Conservation (phyloP, 1,139 yeast species). For the Scheffersomyces lignicola region DNA sequence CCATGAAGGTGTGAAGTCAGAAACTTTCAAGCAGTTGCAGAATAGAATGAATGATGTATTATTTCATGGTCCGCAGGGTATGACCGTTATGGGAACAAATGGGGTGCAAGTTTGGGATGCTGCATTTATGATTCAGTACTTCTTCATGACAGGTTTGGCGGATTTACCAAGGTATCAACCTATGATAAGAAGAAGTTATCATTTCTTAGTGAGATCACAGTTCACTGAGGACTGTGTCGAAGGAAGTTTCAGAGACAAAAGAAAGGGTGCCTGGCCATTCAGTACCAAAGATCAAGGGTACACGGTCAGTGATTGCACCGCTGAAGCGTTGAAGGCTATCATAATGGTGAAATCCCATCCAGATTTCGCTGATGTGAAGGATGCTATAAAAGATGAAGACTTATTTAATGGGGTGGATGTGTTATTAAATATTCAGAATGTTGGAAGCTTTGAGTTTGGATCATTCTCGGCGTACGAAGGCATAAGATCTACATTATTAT, state of each 20-base stretch:
- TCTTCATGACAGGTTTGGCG: constrained; percentile 77
- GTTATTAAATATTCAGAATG: constrained; percentile 61
- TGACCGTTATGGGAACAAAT: constrained; percentile 95
- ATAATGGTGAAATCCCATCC: constrained; percentile 82
- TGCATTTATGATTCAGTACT: constrained; percentile 85
- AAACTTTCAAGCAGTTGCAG: constrained; percentile 54
- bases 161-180: constrained; percentile 66
- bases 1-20: constrained; percentile 72
- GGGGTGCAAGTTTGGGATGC: constrained; percentile 98
- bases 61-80: constrained; percentile 87
- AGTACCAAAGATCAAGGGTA: constrained; percentile 96
- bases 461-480: constrained; percentile 91
- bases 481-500: constrained; percentile 75
- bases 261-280: constrained; percentile 97
- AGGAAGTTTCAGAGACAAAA: constrained; percentile 79
- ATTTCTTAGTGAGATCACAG: constrained; percentile 78
- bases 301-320: constrained; percentile 95
- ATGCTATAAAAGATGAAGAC: constrained; percentile 22
- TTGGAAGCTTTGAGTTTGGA: constrained; percentile 80
- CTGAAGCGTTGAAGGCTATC: constrained; percentile 92
- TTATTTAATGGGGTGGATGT: constrained; percentile 74
- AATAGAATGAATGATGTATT: constrained; percentile 72
- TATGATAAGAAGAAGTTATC: constrained; percentile 61
- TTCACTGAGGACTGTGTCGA: constrained; percentile 76
- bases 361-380: constrained; percentile 35